phyloP scores from a whole-genome alignment of 768 basidiomycete species.

The Sistotremastrum suecicum region DNA sequence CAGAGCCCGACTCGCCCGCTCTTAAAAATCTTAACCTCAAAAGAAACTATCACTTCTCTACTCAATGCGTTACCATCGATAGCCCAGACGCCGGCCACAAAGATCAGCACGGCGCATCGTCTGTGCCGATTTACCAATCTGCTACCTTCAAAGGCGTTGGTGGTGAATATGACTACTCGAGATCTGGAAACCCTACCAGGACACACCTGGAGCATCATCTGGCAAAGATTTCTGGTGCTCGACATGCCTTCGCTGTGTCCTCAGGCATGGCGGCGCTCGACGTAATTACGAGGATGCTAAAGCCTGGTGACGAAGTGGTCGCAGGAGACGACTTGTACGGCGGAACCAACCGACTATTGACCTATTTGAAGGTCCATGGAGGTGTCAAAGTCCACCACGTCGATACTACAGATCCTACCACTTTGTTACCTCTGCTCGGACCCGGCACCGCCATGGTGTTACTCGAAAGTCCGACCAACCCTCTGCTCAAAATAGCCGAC shows the following conservation, averaged over 20 bases:
- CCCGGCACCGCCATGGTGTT: constrained; percentile 83
- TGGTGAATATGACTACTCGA: constrained; percentile 84
- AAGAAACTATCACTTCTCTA: constrained; percentile 80
- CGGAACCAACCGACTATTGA: constrained; percentile 89
- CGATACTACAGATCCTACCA: constrained; percentile 69
- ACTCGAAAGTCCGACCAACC: constrained; percentile 95
- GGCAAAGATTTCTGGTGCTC: constrained; percentile 89
- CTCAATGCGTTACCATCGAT: constrained; percentile 82
- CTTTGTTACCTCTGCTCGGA: constrained; percentile 48
- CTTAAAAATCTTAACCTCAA: constrained; percentile 27
- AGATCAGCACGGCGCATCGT: constrained; percentile 90
- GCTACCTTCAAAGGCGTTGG: constrained; percentile 93
- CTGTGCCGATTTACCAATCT: constrained; percentile 95
- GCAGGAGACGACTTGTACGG: constrained; percentile 97
- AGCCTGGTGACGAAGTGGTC: constrained; percentile 90
- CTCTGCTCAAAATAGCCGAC: constrained; percentile 89
- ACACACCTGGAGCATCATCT: constrained; percentile 94
- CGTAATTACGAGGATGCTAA: constrained; percentile 83
- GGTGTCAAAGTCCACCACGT: constrained; percentile 88
- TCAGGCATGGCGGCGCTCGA: constrained; percentile 99
- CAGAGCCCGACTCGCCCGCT: constrained; percentile 63
- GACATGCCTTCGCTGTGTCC: constrained; percentile 81
- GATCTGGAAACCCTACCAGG: constrained; percentile 94
- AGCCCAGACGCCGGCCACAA: constrained; percentile 61
- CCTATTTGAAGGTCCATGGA: constrained; percentile 75